Conservation (phyloP, 257 asterid genomes). For the Prunella vulgaris region DNA sequence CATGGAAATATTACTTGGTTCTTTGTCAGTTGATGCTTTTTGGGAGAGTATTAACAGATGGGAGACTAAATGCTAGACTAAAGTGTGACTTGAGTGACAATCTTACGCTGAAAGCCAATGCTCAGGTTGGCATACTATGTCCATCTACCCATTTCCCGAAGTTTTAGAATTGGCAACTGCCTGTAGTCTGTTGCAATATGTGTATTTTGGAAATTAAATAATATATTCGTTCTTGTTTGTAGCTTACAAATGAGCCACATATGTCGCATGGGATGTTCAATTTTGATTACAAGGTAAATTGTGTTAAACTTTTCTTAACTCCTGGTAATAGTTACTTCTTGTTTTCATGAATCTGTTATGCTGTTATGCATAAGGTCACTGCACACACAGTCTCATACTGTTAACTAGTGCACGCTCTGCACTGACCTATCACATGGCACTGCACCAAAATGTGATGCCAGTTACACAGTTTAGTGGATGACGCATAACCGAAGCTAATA, state of each 20-base stretch:
- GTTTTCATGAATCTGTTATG: background rate
- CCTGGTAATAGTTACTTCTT: background rate
- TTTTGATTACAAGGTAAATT: conserved; percentile 89
- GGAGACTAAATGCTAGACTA: conserved; percentile 87
- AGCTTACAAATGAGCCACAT: conserved; percentile 92
- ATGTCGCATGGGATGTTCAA: conserved; percentile 92
- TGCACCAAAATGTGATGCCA: background rate
- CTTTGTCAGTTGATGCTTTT: conserved; percentile 80
- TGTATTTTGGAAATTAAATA: background rate
- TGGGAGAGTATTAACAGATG: conserved; percentile 88
- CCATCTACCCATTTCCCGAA: conserved; percentile 5
- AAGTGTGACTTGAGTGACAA: conserved; percentile 90
- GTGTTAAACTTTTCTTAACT: background rate
- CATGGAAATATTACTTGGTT: conserved; percentile 21
- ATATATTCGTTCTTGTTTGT: conserved; percentile 25
- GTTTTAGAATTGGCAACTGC: conserved; percentile 1
- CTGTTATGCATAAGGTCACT: conserved; percentile 1
- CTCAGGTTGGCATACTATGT: conserved; percentile 57
- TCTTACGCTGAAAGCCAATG: conserved; percentile 78
- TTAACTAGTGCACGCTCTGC: background rate
- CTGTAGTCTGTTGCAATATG: background rate
- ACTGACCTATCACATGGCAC: conserved; percentile 2
- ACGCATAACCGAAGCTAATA: conserved; percentile 20
- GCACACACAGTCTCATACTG: background rate
- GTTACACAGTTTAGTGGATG: background rate